A percentile compares a stretch with the other conserved stretches of the same genome.
Conservation (phyloP, 2,329 filamentous ascomycete species). For the Scorias spongiosa region DNA sequence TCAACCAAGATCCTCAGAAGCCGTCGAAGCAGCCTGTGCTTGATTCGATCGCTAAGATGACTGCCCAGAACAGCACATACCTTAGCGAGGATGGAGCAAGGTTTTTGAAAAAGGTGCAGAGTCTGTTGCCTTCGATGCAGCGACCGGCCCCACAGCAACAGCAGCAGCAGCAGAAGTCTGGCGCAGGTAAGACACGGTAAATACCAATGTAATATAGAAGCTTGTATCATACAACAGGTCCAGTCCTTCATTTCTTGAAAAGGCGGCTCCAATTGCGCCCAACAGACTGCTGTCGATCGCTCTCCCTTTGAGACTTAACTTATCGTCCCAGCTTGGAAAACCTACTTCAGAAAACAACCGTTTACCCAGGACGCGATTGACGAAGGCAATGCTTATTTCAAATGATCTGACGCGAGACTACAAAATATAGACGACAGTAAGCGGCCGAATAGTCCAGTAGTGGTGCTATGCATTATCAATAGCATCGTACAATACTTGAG, state of each 20-base stretch:
- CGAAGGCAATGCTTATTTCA: too few species aligned
- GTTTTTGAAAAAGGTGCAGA: slow-evolving; percentile 19
- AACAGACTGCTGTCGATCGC: too few species aligned
- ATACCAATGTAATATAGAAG: neutral
- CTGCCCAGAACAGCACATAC: slow-evolving; percentile 13
- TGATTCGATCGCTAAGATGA: slow-evolving; percentile 9
- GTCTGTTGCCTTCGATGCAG: slow-evolving; percentile 6
- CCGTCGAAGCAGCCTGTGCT: slow-evolving; percentile 10
- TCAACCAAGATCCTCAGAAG: slow-evolving; percentile 2
- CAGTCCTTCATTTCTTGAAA: neutral
- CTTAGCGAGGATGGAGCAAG: slow-evolving; percentile 14
- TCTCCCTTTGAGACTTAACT: too few species aligned
- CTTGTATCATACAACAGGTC: neutral
- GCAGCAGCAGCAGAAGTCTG: neutral
- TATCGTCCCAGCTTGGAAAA: too few species aligned
- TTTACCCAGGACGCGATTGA: too few species aligned
- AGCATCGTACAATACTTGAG: too few species aligned
- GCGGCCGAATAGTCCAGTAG: too few species aligned
- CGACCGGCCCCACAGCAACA: slow-evolving; percentile 1
- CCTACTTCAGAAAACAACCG: too few species aligned
- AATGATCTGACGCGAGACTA: too few species aligned
- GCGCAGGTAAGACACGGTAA: neutral
- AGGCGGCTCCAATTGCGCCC: too few species aligned
- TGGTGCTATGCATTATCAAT: too few species aligned
- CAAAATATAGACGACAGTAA: too few species aligned